Percentiles rank a stretch among this genome's conserved stretches.
These are phyloP conservation scores for Entomortierella lignicola DNA, from an alignment of 192 early-diverging fungal species.

Conservation along the genomic window DNA sequence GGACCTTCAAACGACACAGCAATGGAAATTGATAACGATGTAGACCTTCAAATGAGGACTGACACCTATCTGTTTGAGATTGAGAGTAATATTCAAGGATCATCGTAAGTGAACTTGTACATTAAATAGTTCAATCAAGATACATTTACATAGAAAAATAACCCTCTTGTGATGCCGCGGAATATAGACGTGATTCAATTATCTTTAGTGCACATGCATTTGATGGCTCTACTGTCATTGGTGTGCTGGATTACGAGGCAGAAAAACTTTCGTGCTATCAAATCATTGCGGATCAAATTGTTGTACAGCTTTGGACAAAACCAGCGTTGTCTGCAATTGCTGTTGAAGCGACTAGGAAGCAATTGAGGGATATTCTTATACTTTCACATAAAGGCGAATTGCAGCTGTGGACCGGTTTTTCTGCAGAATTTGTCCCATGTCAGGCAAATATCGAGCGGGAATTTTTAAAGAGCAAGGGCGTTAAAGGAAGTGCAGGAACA, in stretches of 20 bases:
- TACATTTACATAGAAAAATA: neutral
- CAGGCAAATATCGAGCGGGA: constrained; percentile 7
- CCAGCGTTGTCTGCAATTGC: constrained; percentile 56
- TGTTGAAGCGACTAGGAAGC: constrained; percentile 47
- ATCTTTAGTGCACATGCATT: constrained; percentile 47
- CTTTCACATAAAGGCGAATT: constrained; percentile 40
- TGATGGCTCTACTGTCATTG: constrained; percentile 38
- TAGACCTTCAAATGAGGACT: constrained; percentile 28
- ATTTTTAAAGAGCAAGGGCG: neutral
- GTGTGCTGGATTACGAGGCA: constrained; percentile 32
- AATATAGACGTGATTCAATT: constrained; percentile 13
- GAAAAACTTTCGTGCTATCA: constrained; percentile 26
- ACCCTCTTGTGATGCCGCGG: neutral
- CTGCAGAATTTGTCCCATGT: constrained; percentile 38
- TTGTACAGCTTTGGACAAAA: constrained; percentile 29
- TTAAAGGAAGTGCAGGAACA: neutral
- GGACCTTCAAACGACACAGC: neutral
- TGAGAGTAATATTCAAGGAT: constrained; percentile 19
- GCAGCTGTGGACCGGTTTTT: constrained; percentile 53
- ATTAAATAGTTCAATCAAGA: neutral
- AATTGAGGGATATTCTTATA: constrained; percentile 55
- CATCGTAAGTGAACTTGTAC: constrained; percentile 19
- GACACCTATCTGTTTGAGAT: constrained; percentile 36
- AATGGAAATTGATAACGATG: constrained; percentile 15
- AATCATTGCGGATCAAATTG: constrained; percentile 13